Evolutionary conservation across 495 filamentous ascomycete genomes (phyloP), one percentile per base, ranked within the genome.

Genomic region (Cercophora samala): DNA sequence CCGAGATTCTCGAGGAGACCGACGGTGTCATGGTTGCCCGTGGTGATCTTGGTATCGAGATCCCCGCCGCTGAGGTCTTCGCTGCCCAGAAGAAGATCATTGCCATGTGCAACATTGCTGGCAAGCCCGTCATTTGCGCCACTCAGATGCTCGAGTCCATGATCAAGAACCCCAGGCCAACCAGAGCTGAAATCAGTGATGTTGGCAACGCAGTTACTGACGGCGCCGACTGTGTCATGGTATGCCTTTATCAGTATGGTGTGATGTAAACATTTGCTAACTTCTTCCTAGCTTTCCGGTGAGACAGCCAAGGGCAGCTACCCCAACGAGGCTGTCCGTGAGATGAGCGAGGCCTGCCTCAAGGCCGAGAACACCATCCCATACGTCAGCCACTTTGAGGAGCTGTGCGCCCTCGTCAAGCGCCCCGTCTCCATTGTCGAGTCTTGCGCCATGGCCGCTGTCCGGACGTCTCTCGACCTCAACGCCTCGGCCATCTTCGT

Each of bases 21-120:
- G 95, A 99, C 78, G 95, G 96, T 85, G 93, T 99, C 78, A 99
- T 99, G 95, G 95, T 99, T 75, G 95, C 95, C 73, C 95, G 95
- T 86, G 95, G 95, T 81, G 95, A 99, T 74, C 84, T 99, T 52
- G 95, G 95, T 83, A 99, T 99, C 69, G 95, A 99, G 81, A 99
- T 99, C 75, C 93, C 95, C 21, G 93, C 96, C 51, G 91, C 94
- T 63, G 96, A 99, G 86, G 95, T 99, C 64, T 99, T 98, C 82
- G 90, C 96, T 69, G 95, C 95, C 59, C 95, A 99, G 86, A 99
- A 99, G 89, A 98, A 98, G 92, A 93, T 99, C 90, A 98, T 98
- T 81, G 92, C 94, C 78, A 98, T 97, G 89, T 98, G 96, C 87
- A 99, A 99, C 85, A 90, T 97, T 75, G 94, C 93, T 72, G 95